Conservation (phyloP, 2,329 filamentous ascomycete species). For the Lachnum nothofagi region DNA sequence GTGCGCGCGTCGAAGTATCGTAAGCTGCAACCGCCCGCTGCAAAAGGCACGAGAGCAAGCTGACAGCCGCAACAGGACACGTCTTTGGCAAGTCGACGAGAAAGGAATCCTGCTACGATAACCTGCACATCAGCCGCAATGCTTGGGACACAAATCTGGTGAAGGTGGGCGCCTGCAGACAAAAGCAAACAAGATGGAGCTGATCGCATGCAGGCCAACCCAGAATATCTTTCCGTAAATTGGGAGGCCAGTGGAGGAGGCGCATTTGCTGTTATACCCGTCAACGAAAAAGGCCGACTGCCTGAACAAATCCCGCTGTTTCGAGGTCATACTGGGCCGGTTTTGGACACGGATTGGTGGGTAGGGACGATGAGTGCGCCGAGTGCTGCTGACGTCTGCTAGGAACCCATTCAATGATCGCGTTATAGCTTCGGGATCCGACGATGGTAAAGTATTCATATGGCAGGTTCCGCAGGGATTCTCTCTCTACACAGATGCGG, state of each 20-base stretch:
- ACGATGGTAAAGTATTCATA: conserved; percentile 94
- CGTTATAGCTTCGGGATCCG: conserved; percentile 86
- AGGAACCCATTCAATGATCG: conserved; percentile 97
- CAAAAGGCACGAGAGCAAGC: conserved; percentile 22
- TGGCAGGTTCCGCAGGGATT: conserved; percentile 93
- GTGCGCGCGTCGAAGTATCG: conserved; percentile 71
- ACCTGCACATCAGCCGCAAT: conserved; percentile 93
- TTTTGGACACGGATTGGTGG: conserved; percentile 95
- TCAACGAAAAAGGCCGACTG: conserved; percentile 82
- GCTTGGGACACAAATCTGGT: conserved; percentile 98
- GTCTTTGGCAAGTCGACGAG: conserved; percentile 93
- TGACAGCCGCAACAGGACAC: conserved; percentile 61
- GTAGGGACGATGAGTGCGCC: conserved; percentile 22
- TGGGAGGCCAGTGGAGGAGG: conserved; percentile 96
- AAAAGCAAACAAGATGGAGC: conserved; percentile 7
- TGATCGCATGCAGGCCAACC: conserved; percentile 66
- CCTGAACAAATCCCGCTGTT: conserved; percentile 93
- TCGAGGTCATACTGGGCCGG: conserved; percentile 89
- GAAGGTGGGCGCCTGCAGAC: conserved; percentile 59
- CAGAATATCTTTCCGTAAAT: conserved; percentile 93
- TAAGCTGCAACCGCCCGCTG: conserved; percentile 37
- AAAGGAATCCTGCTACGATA: conserved; percentile 99
- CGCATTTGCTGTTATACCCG: conserved; percentile 91
- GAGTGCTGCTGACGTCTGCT: conserved; percentile 20
- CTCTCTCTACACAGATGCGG: conserved; percentile 75